Base-by-base conservation (phyloP, 352 stramenopile species). In the Phytophthora idaei region DNA sequence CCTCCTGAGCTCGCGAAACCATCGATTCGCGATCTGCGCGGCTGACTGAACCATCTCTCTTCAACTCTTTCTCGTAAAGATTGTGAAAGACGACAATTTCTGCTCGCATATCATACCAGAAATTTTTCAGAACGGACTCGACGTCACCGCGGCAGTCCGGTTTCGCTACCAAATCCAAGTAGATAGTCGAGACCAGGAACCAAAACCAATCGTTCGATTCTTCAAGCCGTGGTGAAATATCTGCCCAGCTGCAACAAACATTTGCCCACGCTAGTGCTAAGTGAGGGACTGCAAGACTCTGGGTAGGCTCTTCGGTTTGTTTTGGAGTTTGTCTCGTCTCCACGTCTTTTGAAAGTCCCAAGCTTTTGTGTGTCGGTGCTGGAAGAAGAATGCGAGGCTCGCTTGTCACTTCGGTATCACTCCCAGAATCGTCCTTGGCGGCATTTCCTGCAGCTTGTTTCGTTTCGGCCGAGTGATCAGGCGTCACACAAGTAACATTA, bases 181-280 rank as follows among this genome's bases (percentile, higher is more conserved):
- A 67, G 17, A 60, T 34, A 34, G 4, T 34, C 29, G 29, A 34
- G 4, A 60, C 59, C 3, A 55, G 41, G 21, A 61, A 48, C 59
- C 59, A 67, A 32, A 67, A 67, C 49, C 49, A 60, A 10, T 61
- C 31, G 15, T 56, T 53, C 15, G 42, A 50, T 55, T 67, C 60
- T 17, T 55, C 42, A 6, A 66, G 49, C 12, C 44, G 21, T 46
- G 44, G 34, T 12, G 34, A 39, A 4, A 39, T 39, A 10, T 39
- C 34, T 39, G 34, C 34, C 34, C 34, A 39, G 34, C 34, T 39
- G 34, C 34, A 67, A 2, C 31, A 56, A 5, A 67, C 52, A 42
- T 57, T 41, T 12, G 53, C 53, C 60, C 60, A 67, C 32, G 50
- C 60, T 31, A 67, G 11, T 15, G 50, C 32, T 45, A 67, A 15